A percentile compares a stretch with the other conserved stretches of the same genome.
Conservation (phyloP, 2,329 filamentous ascomycete genomes). For the Xylaria hypoxylon region DNA sequence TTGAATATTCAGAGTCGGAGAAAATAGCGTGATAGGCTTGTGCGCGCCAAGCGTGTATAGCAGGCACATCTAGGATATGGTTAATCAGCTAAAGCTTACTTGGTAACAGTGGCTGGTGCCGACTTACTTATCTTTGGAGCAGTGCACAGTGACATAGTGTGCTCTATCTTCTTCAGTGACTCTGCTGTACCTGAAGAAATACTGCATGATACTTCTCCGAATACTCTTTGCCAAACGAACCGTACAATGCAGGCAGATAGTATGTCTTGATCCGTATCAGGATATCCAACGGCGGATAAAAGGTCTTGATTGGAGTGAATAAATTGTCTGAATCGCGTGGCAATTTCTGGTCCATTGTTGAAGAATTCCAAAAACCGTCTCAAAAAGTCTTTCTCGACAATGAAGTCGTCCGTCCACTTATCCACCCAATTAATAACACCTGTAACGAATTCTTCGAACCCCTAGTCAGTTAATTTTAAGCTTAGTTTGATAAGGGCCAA, state of each 20-base stretch:
- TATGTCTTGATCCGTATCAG: constrained; percentile 5
- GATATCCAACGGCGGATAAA: constrained; percentile 2
- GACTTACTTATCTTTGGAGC: background rate
- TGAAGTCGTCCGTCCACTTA: constrained; percentile 7
- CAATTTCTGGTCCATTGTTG: background rate
- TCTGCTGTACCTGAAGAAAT: background rate
- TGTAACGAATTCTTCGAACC: background rate
- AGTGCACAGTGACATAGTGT: background rate
- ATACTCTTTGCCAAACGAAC: background rate
- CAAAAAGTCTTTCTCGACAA: background rate
- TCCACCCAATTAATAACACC: constrained; percentile 14
- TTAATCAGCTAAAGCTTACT: background rate
- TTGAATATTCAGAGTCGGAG: background rate
- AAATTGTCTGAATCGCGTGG: background rate
- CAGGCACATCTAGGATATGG: background rate
- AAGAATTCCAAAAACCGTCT: constrained; percentile 2
- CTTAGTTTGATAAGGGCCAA: background rate
- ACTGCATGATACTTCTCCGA: background rate
- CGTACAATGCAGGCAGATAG: constrained; percentile 10
- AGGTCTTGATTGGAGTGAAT: constrained; percentile 5
- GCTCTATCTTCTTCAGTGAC: background rate
- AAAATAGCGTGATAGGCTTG: constrained; percentile 21
- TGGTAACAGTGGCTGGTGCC: background rate
- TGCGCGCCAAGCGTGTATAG: constrained; percentile 9
- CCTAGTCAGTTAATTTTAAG: background rate